A percentile compares a stretch with the other conserved stretches of the same genome.
phyloP scores from a whole-genome alignment of 345 rosid genomes.

The Salix arbutifolia region DNA sequence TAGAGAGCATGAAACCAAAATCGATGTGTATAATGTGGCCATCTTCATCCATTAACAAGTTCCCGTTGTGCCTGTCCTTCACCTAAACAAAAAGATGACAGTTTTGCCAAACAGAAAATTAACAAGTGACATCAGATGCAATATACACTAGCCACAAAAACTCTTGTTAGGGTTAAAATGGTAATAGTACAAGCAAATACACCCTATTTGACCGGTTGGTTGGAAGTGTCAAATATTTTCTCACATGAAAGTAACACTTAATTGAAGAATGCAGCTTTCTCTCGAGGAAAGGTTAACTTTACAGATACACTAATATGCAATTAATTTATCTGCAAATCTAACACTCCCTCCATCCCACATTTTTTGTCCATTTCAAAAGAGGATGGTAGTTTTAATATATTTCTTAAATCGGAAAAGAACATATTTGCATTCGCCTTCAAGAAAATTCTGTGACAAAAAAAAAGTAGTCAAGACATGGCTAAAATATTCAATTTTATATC shows the following conservation, averaged over 20 bases:
- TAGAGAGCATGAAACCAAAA: constrained; percentile 98
- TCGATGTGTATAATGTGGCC: constrained; percentile 99
- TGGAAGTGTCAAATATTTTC: neutral
- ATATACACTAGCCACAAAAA: neutral
- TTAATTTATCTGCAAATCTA: neutral
- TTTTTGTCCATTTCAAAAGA: neutral
- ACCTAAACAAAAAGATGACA: constrained; percentile 34
- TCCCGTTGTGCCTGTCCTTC: constrained; percentile 98
- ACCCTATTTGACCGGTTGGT: neutral
- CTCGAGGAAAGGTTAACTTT: neutral
- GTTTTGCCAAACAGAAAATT: neutral
- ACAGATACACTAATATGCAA: neutral
- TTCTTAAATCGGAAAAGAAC: neutral
- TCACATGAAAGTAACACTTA: neutral
- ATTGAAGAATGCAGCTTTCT: neutral
- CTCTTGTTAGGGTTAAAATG: neutral
- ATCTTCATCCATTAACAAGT: constrained; percentile 90
- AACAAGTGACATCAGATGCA: neutral
- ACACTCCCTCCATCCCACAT: neutral
- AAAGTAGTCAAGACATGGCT: neutral
- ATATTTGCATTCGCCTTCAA: neutral
- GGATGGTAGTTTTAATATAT: neutral
- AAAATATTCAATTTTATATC: neutral
- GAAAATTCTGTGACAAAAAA: neutral
- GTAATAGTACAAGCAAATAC: too few relatives aligned